Base-by-base conservation (phyloP, 495 filamentous ascomycete species). In the Daldinia concentrica region DNA sequence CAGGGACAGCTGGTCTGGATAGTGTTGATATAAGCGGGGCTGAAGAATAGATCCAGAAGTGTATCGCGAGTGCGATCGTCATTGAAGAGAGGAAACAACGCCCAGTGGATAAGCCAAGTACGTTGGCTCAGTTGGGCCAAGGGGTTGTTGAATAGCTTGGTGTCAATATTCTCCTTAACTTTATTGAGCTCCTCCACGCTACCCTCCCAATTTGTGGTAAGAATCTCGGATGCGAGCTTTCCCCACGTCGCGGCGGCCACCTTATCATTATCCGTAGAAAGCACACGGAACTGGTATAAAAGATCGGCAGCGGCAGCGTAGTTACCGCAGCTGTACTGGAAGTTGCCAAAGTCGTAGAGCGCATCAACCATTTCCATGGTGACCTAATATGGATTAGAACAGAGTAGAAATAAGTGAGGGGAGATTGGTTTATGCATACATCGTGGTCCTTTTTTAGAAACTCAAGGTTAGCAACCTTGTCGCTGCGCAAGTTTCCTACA, bases 31-130 rank as follows among this genome's bases (percentile, higher is more conserved):
- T 93, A 99, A 71, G 91, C 85, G 59, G 93, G 91, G 74, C 91
- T 95, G 88, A 98, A 98, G 87, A 98, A 94, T 69, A 98, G 89
- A 71, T 99, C 95, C 81, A 94, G 92, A 73, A 98, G 87, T 71
- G 86, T 87, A 71, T 99, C 95, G 69, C 93, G 91, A 61, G 94
- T 93, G 72, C 92, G 87, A 77, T 97, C 94, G 82, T 94, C 90
- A 87, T 98, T 97, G 89, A 98, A 99, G 86, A 97, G 95, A 62
- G 96, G 95, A 88, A 98, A 99, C 64, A 99, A 88, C 45, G 91
- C 90, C 95, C 95, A 99, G 90, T 98, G 96, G 77, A 97, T 92
- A 74, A 99, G 87, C 93, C 94, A 96, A 32, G 93, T 95, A 67
- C 96, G 93, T 84, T 97, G 94, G 76, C 92, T 89, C 30, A 99